Evolutionary conservation across 352 stramenopile genomes (phyloP).

Genomic region (Paralagenidium karlingii): DNA sequence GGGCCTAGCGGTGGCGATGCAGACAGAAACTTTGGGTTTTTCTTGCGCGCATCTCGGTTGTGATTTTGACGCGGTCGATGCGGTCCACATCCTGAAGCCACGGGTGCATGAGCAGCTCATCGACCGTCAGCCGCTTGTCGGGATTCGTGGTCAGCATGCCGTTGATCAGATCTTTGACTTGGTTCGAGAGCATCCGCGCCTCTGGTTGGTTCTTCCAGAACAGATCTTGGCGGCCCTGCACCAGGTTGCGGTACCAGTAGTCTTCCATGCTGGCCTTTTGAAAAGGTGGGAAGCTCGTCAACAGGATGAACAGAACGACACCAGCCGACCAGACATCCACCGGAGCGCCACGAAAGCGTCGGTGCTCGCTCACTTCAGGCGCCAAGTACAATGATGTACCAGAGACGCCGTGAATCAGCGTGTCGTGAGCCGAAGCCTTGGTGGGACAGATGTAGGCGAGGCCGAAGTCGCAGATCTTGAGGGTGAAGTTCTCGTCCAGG

Average conservation of each 20-base stretch:
- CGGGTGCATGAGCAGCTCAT: slow-evolving; percentile 37
- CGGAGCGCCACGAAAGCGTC: slow-evolving; percentile 52
- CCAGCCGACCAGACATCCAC: slow-evolving; percentile 84
- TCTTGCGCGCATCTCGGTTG: slow-evolving; percentile 19
- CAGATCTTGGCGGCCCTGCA: slow-evolving; percentile 24
- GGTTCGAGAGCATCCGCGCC: slow-evolving; percentile 17
- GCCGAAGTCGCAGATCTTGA: slow-evolving; percentile 92
- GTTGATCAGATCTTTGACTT: slow-evolving; percentile 63
- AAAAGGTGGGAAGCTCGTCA: slow-evolving; percentile 83
- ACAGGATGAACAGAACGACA: slow-evolving; percentile 86
- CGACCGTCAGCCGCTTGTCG: slow-evolving; percentile 39
- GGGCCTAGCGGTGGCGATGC: no score
- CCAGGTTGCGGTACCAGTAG: slow-evolving; percentile 60
- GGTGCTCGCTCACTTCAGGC: slow-evolving; percentile 51
- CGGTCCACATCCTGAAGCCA: slow-evolving; percentile 33
- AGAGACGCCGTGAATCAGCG: slow-evolving; percentile 35
- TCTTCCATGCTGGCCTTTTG: slow-evolving; percentile 55
- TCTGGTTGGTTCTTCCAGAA: slow-evolving; percentile 47
- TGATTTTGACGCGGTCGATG: slow-evolving; percentile 19
- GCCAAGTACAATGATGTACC: slow-evolving; percentile 84
- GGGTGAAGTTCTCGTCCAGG: slow-evolving; percentile 51
- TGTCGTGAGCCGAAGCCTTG: slow-evolving; percentile 21
- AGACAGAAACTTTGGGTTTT: no score
- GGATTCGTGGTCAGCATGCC: slow-evolving; percentile 46
- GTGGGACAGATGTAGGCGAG: slow-evolving; percentile 55